Conservation (phyloP, 805 yeast genomes). For the Saturnispora sanitii region DNA sequence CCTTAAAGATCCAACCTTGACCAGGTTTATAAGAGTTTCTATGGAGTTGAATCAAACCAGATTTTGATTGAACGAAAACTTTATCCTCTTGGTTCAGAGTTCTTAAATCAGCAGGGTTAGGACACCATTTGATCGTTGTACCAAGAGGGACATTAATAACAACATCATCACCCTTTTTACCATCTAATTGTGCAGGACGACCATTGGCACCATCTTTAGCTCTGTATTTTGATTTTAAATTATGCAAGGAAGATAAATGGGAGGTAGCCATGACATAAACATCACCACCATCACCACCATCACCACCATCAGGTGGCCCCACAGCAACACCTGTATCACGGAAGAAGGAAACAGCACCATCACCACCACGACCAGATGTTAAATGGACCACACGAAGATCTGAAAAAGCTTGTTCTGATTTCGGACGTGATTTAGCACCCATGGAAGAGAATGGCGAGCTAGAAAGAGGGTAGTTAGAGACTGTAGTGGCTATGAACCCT, state of each 20-base stretch:
- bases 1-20: slow-evolving; percentile 84
- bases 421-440: slow-evolving; percentile 31
- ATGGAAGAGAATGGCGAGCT: slow-evolving; percentile 33
- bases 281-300: slow-evolving; percentile 91
- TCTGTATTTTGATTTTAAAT: slow-evolving; percentile 51
- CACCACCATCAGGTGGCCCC: slow-evolving; percentile 99
- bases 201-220: slow-evolving; percentile 73
- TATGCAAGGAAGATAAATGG: slow-evolving; percentile 62
- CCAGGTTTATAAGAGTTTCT: slow-evolving; percentile 60
- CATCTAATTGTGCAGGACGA: slow-evolving; percentile 68
- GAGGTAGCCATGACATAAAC: slow-evolving; percentile 74
- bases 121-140: slow-evolving; percentile 76
- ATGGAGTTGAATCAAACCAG: slow-evolving; percentile 43
- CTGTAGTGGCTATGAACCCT: slow-evolving; percentile 22
- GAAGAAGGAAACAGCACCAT: slow-evolving; percentile 77
- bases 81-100: slow-evolving; percentile 13
- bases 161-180: slow-evolving; percentile 73
- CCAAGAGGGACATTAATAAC: slow-evolving; percentile 87
- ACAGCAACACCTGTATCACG: slow-evolving; percentile 75
- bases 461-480: slow-evolving; percentile 24
- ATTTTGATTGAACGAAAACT: slow-evolving; percentile 4
- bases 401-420: slow-evolving; percentile 38
- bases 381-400: slow-evolving; percentile 64
- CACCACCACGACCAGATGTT: slow-evolving; percentile 78
- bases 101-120: slow-evolving; percentile 48